phyloP scores from a whole-genome alignment of 1,284 basidiomycete species.

The Testicularia cyperi region DNA sequence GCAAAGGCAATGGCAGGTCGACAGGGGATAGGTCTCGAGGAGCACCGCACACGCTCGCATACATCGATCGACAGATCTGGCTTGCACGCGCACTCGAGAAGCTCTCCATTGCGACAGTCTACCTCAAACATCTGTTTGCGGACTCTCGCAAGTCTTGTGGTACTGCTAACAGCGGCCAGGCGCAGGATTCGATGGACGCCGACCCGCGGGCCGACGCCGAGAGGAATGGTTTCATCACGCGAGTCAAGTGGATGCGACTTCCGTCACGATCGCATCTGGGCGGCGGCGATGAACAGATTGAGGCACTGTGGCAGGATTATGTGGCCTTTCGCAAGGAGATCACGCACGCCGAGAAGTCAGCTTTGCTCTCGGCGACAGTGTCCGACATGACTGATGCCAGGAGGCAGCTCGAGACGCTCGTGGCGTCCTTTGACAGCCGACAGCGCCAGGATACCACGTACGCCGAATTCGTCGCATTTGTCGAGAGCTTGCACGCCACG shows the following conservation, averaged over 20 bases:
- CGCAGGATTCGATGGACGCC: no score
- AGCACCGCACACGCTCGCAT: constrained; percentile 7
- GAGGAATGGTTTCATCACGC: constrained; percentile 2
- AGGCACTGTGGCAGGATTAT: constrained; percentile 24
- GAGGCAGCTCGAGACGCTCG: not conserved
- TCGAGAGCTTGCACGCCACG: not conserved
- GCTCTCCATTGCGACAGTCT: constrained; percentile 11
- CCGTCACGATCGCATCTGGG: not conserved
- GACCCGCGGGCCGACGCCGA: not conserved
- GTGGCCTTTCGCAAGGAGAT: constrained; percentile 2
- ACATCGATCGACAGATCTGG: constrained; percentile 17
- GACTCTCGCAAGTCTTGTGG: no score
- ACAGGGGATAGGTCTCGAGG: constrained; percentile 5
- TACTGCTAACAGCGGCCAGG: no score
- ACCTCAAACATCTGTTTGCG: constrained; percentile 7
- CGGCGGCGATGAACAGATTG: not conserved
- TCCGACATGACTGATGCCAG: not conserved
- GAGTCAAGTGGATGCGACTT: constrained; percentile 26
- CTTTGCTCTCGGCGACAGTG: not conserved
- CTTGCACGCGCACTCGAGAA: constrained; percentile 21
- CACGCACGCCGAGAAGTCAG: no score
- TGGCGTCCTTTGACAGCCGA: not conserved
- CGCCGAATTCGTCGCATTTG: not conserved
- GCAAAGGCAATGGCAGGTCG: constrained; percentile 1
- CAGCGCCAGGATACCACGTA: not conserved